A percentile compares a stretch with the other conserved stretches of the same genome.
phyloP scores from a whole-genome alignment of 225 moss, liverwort and hornwort species.

The Pseudisothecium myosuroides region DNA sequence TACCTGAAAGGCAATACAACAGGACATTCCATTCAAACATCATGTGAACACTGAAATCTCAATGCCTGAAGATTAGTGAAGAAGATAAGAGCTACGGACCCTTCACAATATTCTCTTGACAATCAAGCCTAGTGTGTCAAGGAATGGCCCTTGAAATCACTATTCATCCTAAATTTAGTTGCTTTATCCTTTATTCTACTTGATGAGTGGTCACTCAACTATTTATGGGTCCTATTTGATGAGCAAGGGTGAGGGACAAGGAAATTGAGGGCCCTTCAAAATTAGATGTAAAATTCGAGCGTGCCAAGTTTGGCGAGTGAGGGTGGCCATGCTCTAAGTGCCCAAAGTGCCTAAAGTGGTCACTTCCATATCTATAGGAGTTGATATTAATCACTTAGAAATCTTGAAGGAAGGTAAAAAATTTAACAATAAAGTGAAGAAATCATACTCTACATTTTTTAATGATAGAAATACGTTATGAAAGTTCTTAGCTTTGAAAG shows the following conservation, averaged over 20 bases:
- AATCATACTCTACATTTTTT: neutral
- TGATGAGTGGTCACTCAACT: no score
- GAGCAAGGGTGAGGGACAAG: no score
- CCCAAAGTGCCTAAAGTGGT: neutral
- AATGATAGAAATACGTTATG: neutral
- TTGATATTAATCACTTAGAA: neutral
- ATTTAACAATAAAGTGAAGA: neutral
- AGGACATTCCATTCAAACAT: neutral
- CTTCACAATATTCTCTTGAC: no score
- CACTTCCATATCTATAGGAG: neutral
- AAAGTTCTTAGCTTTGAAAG: neutral
- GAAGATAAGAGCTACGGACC: neutral
- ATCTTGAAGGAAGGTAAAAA: neutral
- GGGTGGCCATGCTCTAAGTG: no score
- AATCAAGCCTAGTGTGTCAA: no score
- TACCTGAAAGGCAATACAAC: constrained; percentile 33
- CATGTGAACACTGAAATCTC: neutral
- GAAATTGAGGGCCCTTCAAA: no score
- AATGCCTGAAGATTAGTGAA: neutral
- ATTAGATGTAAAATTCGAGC: no score
- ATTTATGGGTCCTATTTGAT: no score
- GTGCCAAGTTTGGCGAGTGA: no score
- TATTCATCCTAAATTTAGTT: no score
- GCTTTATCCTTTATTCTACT: no score
- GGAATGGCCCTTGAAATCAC: no score